Percentiles rank a stretch among this genome's conserved stretches.
Conservation (phyloP, 1,284 basidiomycete genomes). For the Porodaedalea pini region DNA sequence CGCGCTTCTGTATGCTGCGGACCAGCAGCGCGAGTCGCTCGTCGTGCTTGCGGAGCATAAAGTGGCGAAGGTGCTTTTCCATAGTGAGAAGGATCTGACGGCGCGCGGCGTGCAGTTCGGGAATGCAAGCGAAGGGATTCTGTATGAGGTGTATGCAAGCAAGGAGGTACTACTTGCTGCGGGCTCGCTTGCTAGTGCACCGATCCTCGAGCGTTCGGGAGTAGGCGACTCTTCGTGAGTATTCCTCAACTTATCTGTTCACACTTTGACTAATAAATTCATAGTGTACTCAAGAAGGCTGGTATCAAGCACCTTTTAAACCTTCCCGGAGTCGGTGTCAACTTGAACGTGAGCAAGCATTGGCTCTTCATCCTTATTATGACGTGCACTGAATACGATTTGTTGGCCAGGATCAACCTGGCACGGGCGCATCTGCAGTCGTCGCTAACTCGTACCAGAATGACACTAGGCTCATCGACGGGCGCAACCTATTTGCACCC, state of each 20-base stretch:
- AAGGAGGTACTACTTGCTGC: conserved; percentile 28
- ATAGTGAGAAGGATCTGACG: conserved; percentile 15
- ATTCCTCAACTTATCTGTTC: not conserved
- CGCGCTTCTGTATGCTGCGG: conserved; percentile 36
- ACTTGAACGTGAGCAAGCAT: conserved; percentile 23
- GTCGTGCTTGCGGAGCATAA: conserved; percentile 34
- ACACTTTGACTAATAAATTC: not conserved
- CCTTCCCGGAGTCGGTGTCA: conserved; percentile 28
- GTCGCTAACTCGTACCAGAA: conserved; percentile 16
- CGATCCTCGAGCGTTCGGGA: conserved; percentile 29
- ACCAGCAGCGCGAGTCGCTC: conserved; percentile 30
- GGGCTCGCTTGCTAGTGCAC: conserved; percentile 22
- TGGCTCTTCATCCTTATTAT: not conserved
- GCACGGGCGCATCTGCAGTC: conserved; percentile 25
- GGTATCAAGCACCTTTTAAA: conserved; percentile 26
- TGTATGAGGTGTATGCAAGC: conserved; percentile 23
- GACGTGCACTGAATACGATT: not conserved
- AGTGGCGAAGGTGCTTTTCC: conserved; percentile 30
- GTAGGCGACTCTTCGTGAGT: conserved; percentile 24
- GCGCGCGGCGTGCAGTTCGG: conserved; percentile 27
- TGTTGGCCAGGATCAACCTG: conserved; percentile 14
- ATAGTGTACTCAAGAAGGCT: conserved; percentile 18
- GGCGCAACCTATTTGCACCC: conserved; percentile 26
- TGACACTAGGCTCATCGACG: conserved; percentile 21
- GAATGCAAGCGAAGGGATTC: conserved; percentile 12